phyloP scores from a whole-genome alignment of 2,329 filamentous ascomycete genomes.

The Alternaria sp. region DNA sequence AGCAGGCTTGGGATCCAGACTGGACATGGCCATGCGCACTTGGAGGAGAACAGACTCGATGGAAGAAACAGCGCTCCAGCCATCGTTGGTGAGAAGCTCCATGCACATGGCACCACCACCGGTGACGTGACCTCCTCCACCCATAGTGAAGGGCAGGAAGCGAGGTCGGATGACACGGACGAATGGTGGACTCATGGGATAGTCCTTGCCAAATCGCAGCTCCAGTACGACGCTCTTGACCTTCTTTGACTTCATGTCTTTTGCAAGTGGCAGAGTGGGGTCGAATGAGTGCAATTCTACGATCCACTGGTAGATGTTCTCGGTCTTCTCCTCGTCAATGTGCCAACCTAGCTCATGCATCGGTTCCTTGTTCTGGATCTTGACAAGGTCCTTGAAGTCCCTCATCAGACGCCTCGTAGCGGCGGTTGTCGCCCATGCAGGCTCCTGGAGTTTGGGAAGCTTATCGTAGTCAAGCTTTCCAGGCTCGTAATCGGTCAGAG shows the following conservation, averaged over 20 bases:
- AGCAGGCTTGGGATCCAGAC: slow-evolving; percentile 72
- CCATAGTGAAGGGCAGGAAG: slow-evolving; percentile 72
- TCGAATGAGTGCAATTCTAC: slow-evolving; percentile 88
- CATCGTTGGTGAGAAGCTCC: slow-evolving; percentile 79
- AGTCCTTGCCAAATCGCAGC: slow-evolving; percentile 78
- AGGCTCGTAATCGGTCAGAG: slow-evolving; percentile 68
- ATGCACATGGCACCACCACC: slow-evolving; percentile 83
- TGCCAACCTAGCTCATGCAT: slow-evolving; percentile 81
- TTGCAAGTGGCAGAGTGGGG: slow-evolving; percentile 67
- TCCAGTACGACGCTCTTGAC: slow-evolving; percentile 78
- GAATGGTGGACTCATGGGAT: slow-evolving; percentile 81
- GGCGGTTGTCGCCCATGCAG: slow-evolving; percentile 66
- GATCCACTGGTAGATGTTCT: slow-evolving; percentile 89
- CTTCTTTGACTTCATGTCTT: slow-evolving; percentile 71
- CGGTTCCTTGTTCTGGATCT: slow-evolving; percentile 66
- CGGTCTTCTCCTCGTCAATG: slow-evolving; percentile 69
- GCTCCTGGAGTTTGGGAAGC: slow-evolving; percentile 69
- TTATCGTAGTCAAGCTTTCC: slow-evolving; percentile 67
- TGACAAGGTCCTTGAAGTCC: slow-evolving; percentile 69
- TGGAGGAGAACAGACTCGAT: slow-evolving; percentile 84
- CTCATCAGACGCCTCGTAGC: slow-evolving; percentile 69
- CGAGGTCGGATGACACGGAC: slow-evolving; percentile 81
- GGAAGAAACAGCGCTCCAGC: slow-evolving; percentile 75
- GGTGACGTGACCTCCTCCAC: slow-evolving; percentile 87
- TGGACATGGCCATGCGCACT: slow-evolving; percentile 77